phyloP scores from a whole-genome alignment of 2,329 filamentous ascomycete genomes.

The Thelonectria discophora region DNA sequence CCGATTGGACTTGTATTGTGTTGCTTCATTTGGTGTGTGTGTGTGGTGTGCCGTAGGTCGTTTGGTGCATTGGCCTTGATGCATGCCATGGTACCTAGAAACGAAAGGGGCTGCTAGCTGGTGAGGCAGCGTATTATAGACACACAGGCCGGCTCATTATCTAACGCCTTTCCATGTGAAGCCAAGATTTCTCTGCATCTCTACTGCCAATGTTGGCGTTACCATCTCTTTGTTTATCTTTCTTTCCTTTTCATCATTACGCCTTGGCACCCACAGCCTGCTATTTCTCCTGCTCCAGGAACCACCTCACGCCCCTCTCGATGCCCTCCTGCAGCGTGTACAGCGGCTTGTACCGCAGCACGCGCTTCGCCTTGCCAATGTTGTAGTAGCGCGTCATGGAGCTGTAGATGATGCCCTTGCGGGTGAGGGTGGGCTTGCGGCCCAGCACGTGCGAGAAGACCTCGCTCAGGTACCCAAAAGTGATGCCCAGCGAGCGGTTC shows the following conservation, averaged over 20 bases:
- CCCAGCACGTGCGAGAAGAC: constrained; percentile 58
- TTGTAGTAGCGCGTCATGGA: constrained; percentile 82
- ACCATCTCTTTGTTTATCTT: too few relatives aligned
- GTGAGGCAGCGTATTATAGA: constrained; percentile 13
- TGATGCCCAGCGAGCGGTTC: constrained; percentile 59
- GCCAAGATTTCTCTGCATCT: too few relatives aligned
- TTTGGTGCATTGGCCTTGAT: too few relatives aligned
- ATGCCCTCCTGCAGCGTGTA: constrained; percentile 73
- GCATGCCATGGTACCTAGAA: neutral
- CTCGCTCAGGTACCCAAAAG: constrained; percentile 64
- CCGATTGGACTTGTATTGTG: constrained; percentile 32
- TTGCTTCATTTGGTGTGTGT: neutral
- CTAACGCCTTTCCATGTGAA: constrained; percentile 6
- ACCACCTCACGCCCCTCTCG: constrained; percentile 62
- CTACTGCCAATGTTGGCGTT: too few relatives aligned
- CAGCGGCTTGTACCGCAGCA: constrained; percentile 75
- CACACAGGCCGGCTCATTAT: neutral
- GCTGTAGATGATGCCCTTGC: constrained; percentile 70
- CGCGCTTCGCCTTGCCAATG: constrained; percentile 76
- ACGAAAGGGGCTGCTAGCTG: neutral
- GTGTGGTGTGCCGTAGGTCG: too few relatives aligned
- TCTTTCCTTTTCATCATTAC: constrained; percentile 24
- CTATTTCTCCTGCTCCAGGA: constrained; percentile 60
- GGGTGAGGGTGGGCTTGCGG: constrained; percentile 65
- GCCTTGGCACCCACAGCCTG: constrained; percentile 35